These are phyloP conservation scores for Persicaria tinctoria DNA, from an alignment of 148 eudicot genomes.

Conservation along the genomic window DNA sequence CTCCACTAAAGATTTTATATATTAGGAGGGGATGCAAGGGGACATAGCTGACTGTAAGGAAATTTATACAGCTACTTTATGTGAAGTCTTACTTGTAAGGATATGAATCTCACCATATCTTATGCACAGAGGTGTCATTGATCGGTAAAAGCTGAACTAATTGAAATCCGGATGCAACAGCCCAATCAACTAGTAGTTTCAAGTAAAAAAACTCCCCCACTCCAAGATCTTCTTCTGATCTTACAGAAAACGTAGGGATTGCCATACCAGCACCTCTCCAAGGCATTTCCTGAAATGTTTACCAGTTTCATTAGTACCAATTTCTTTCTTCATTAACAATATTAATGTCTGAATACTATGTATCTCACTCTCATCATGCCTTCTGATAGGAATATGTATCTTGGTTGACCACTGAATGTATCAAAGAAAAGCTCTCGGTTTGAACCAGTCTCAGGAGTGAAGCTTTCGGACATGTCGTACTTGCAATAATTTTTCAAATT, in stretches of 20 bases:
- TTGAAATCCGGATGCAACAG: conserved; percentile 87
- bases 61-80: conserved; percentile 4
- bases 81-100: conserved; percentile 64
- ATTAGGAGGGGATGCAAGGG: background rate
- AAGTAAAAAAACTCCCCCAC: conserved; percentile 95
- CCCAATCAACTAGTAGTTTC: conserved; percentile 87
- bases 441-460: conserved; percentile 60
- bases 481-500: too few relatives aligned
- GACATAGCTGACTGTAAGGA: background rate
- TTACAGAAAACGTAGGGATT: conserved; percentile 86
- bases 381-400: conserved; percentile 69
- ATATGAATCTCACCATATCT: conserved; percentile 99
- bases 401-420: conserved; percentile 46
- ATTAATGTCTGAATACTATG: background rate
- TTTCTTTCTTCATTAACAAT: background rate
- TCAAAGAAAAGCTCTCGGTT: conserved; percentile 63
- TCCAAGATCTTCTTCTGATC: conserved; percentile 88
- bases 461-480: conserved; percentile 41
- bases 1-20: background rate
- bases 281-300: conserved; percentile 65
- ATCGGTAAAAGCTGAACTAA: conserved; percentile 94
- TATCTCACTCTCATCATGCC: conserved; percentile 82
- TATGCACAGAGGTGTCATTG: conserved; percentile 87
- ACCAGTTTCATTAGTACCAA: conserved; percentile 1
- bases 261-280: conserved; percentile 98